A percentile compares a stretch with the other conserved stretches of the same genome.
These are phyloP conservation scores for Silybum marianum DNA, from an alignment of 129 eudicot genomes.

Conservation along the genomic window DNA sequence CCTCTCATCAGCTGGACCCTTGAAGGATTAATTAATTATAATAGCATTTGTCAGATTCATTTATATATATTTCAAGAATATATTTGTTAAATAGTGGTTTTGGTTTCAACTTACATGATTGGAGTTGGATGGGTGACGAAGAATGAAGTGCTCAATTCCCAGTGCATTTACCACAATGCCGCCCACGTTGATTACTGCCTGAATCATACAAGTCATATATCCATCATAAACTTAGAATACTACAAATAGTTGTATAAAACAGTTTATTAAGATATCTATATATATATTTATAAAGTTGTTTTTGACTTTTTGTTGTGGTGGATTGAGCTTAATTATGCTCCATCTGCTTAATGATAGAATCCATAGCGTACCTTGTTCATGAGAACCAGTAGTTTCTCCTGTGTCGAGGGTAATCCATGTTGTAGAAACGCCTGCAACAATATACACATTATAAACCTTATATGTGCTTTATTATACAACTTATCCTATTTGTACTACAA, in stretches of 20 bases:
- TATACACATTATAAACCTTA: background rate
- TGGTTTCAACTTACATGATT: conserved; percentile 52
- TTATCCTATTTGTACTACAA: too few relatives aligned
- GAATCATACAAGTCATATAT: conserved; percentile 17
- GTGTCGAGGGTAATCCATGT: conserved; percentile 87
- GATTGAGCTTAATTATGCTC: too few relatives aligned
- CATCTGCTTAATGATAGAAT: too few relatives aligned
- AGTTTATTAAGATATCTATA: background rate
- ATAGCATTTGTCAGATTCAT: conserved; percentile 8
- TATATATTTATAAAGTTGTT: too few relatives aligned
- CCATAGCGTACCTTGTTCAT: conserved; percentile 70
- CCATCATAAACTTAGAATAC: background rate
- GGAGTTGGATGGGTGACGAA: conserved; percentile 64
- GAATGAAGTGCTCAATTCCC: conserved; percentile 87
- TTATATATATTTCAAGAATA: background rate
- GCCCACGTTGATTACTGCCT: conserved; percentile 89
- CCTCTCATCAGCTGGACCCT: conserved; percentile 71
- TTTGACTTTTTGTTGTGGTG: too few relatives aligned
- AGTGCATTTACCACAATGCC: conserved; percentile 82
- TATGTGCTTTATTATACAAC: background rate
- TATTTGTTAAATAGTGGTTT: background rate
- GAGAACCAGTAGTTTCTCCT: conserved; percentile 63
- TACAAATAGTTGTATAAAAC: background rate
- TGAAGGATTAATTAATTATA: conserved; percentile 29
- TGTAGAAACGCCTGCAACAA: conserved; percentile 73